These are phyloP conservation scores for Penicillium salamii DNA, from an alignment of 495 filamentous ascomycete genomes.

Conservation along the genomic window DNA sequence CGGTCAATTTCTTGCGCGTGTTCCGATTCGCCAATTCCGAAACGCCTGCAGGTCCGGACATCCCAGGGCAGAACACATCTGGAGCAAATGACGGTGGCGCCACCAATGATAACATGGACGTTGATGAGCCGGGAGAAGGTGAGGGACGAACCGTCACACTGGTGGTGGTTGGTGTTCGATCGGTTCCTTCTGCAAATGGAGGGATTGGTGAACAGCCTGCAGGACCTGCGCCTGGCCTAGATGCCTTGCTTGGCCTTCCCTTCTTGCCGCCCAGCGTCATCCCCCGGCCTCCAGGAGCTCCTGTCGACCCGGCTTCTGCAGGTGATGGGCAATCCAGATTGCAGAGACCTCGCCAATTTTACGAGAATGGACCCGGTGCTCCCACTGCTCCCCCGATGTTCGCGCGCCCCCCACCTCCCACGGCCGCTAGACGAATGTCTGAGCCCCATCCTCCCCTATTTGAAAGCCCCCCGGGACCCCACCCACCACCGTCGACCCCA, in stretches of 20 bases:
- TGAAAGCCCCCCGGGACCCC: constrained; percentile 59
- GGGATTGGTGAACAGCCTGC: constrained; percentile 43
- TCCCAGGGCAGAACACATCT: constrained; percentile 17
- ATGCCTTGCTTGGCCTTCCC: constrained; percentile 51
- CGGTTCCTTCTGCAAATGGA: constrained; percentile 55
- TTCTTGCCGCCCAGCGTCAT: constrained; percentile 58
- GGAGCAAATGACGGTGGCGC: constrained; percentile 14
- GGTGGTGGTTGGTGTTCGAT: constrained; percentile 71
- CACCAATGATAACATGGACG: constrained; percentile 31
- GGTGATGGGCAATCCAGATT: constrained; percentile 50
- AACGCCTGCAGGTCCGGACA: constrained; percentile 15
- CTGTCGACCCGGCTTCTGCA: constrained; percentile 32
- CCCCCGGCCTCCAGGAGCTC: constrained; percentile 35
- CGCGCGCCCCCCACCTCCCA: constrained; percentile 39
- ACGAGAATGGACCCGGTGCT: constrained; percentile 13
- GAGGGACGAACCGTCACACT: constrained; percentile 65
- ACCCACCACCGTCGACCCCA: constrained; percentile 67
- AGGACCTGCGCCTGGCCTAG: constrained; percentile 37
- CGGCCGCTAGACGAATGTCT: constrained; percentile 34
- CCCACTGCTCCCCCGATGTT: constrained; percentile 44
- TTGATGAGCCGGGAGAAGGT: constrained; percentile 45
- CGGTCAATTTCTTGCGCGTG: constrained; percentile 59
- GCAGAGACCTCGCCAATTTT: no score
- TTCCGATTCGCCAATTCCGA: constrained; percentile 59
- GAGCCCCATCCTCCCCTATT: constrained; percentile 43